Evolutionary conservation across 441 rosid species (phyloP).

Genomic region (Brassica hybrid): DNA sequence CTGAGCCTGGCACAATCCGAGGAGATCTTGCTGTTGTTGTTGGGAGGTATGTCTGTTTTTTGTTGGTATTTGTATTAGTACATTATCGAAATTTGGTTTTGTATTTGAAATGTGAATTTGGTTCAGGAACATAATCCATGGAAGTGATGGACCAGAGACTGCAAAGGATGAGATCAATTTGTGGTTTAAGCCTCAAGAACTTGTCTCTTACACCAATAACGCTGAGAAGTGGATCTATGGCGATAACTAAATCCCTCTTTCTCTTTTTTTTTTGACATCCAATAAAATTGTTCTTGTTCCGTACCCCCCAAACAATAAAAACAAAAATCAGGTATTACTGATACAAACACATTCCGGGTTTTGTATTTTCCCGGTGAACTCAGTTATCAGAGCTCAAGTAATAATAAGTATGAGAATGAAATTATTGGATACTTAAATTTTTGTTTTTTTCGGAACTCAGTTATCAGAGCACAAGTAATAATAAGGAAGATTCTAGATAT

Average conservation of each 20-base stretch:
- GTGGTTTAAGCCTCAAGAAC: constrained; percentile 87
- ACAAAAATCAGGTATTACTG: neutral
- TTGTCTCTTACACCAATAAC: constrained; percentile 68
- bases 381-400: too few relatives aligned
- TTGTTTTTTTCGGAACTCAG: too few relatives aligned
- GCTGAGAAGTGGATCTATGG: constrained; percentile 88
- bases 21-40: constrained; percentile 95
- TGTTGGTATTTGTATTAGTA: too few relatives aligned
- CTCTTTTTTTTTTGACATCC: neutral
- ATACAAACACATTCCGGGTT: neutral
- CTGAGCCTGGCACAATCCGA: constrained; percentile 97
- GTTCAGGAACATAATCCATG: constrained; percentile 67
- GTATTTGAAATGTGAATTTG: constrained; percentile 1
- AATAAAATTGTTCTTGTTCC: neutral
- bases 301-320: neutral
- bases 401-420: too few relatives aligned
- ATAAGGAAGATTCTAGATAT: too few relatives aligned
- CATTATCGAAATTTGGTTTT: neutral
- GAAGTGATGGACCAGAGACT: too few relatives aligned
- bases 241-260: constrained; percentile 30
- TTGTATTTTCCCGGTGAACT: neutral
- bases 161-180: constrained; percentile 76
- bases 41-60: constrained; percentile 64
- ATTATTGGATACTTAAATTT: too few relatives aligned
- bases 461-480: too few relatives aligned